These are phyloP conservation scores for Panellus pusillus DNA, from an alignment of 768 basidiomycete genomes.

Conservation along the genomic window DNA sequence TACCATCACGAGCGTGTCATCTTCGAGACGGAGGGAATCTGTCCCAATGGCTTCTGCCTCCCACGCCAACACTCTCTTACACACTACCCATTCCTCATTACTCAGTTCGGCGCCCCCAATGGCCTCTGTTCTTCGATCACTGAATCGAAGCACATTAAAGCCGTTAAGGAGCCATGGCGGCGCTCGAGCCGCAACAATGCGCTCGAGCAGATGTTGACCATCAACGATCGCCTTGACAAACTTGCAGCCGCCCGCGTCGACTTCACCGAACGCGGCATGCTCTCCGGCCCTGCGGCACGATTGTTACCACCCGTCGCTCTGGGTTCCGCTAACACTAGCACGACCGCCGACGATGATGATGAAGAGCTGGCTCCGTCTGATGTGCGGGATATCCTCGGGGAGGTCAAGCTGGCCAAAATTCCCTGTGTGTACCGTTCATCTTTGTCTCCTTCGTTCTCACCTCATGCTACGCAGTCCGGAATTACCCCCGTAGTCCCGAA, in stretches of 20 bases:
- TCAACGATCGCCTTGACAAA: constrained; percentile 31
- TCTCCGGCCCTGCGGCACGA: neutral
- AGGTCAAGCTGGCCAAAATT: constrained; percentile 12
- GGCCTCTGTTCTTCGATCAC: constrained; percentile 37
- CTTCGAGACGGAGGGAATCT: constrained; percentile 16
- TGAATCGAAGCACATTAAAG: constrained; percentile 34
- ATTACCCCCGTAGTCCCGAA: constrained; percentile 10
- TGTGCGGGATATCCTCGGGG: constrained; percentile 2
- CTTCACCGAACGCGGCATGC: constrained; percentile 17
- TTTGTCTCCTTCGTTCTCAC: neutral
- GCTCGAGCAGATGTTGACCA: constrained; percentile 32
- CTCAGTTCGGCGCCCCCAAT: constrained; percentile 32
- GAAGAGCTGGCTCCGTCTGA: too few relatives aligned
- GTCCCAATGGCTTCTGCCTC: constrained; percentile 20
- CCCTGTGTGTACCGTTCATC: neutral
- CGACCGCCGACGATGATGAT: constrained; percentile 23
- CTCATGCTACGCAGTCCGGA: constrained; percentile 1
- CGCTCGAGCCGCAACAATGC: constrained; percentile 26
- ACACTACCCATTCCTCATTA: constrained; percentile 29
- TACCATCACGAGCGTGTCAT: constrained; percentile 17
- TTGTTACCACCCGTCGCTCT: too few relatives aligned
- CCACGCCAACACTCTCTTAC: constrained; percentile 33
- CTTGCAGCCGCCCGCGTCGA: constrained; percentile 18
- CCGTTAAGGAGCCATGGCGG: constrained; percentile 34
- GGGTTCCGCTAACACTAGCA: too few relatives aligned